Conservation (phyloP, 2,329 filamentous ascomycete species). For the Neopestalotiopsis rosae region DNA sequence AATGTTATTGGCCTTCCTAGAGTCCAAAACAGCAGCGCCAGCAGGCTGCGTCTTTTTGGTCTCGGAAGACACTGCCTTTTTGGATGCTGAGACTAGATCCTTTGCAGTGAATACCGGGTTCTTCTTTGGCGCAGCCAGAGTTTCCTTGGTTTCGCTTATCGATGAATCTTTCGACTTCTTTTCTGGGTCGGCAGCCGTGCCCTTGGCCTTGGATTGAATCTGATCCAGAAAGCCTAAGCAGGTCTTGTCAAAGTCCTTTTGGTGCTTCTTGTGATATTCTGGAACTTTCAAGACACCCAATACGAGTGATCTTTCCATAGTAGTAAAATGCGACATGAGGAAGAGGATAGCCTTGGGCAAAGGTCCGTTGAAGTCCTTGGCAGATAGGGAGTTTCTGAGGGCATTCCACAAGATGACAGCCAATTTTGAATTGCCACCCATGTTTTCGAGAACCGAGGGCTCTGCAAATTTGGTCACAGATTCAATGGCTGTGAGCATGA, state of each 20-base stretch:
- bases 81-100: conserved; percentile 21
- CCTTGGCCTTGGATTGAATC: conserved; percentile 37
- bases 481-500: conserved; percentile 57
- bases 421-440: conserved; percentile 62
- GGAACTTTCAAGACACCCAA: conserved; percentile 70
- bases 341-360: conserved; percentile 61
- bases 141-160: conserved; percentile 1
- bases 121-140: conserved; percentile 4
- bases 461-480: conserved; percentile 61
- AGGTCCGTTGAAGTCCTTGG: conserved; percentile 56
- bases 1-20: conserved; percentile 10
- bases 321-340: conserved; percentile 67
- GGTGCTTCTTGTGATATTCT: conserved; percentile 68
- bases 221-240: conserved; percentile 50
- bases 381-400: conserved; percentile 59
- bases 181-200: conserved; percentile 23
- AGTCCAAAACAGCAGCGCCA: neutral
- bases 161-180: conserved; percentile 6
- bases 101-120: conserved; percentile 16
- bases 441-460: conserved; percentile 59
- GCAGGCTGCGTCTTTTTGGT: conserved; percentile 11
- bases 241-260: conserved; percentile 66
- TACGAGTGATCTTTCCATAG: conserved; percentile 62
- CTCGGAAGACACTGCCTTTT: conserved; percentile 8
- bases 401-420: conserved; percentile 59